Base-by-base conservation (phyloP, 179 eudicot genomes). In the Kewa caespitosa region DNA sequence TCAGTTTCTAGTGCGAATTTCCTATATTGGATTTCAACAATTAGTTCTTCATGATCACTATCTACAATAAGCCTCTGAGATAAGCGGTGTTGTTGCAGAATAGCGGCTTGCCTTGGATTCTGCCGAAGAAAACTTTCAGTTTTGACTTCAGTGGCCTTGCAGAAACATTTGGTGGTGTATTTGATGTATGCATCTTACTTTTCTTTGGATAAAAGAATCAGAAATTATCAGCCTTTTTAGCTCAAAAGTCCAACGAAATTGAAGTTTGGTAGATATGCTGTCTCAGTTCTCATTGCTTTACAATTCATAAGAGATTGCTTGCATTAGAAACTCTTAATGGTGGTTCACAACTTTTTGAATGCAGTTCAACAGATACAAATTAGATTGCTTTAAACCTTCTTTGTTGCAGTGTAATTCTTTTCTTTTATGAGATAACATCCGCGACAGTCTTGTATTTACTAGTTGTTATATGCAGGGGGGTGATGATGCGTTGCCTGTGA, bases 21-120 rank as follows among this genome's bases (percentile, higher is more conserved):
- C 52, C 20, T 73, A 52, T 31, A 43, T 60, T 68, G 2, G 46
- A 4, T 33, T 41, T 42, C 32, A 43, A 61, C 31, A 61, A n/a
- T 23, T 37, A 33, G 7, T 50, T 46, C 38, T 67, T 52, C 41
- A 50, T 73, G 14, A 30, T 52, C 32, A 30, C 32, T 43, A 28
- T 8, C 62, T 42, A 78, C n/a, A n/a, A n/a, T n/a, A n/a, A n/a
- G 76, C 63, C 55, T 72, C 69, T 61, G 61, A 75, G 59, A 71
- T 43, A 36, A 76, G 25, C 39, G 70, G 33, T 81, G 74, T n/a
- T 78, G 41, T 69, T 91, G 87, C 99, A 96, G 99, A 96, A 87
- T 82, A 93, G 97, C 74, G 90, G 94, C 70, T 90, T 96, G 81
- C 99, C 98, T 43, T 96, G 99, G 99, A 59, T 88, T 60, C 50